Conservation (phyloP, 2,329 filamentous ascomycete species). For the Ceratocystis alfenasii region DNA sequence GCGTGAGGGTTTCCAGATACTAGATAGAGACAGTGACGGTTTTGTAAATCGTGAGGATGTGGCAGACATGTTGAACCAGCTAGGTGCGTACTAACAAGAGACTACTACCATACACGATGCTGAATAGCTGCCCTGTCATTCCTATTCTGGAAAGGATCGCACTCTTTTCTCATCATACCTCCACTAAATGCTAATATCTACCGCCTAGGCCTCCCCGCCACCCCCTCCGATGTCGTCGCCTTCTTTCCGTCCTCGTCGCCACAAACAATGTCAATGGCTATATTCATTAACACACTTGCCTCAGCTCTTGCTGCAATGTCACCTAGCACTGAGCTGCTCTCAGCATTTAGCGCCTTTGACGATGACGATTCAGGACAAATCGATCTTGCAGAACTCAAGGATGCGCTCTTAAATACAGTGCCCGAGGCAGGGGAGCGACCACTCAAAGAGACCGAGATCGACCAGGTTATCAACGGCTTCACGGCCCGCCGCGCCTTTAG, state of each 20-base stretch:
- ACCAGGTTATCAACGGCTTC: constrained; percentile 78
- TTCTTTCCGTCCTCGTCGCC: constrained; percentile 69
- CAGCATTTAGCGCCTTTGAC: constrained; percentile 90
- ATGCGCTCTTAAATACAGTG: constrained; percentile 69
- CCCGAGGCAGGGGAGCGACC: constrained; percentile 58
- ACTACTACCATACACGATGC: no score
- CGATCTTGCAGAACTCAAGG: constrained; percentile 67
- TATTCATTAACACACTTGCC: constrained; percentile 74
- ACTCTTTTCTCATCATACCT: neutral
- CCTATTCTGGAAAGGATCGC: no score
- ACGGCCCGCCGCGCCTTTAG: constrained; percentile 73
- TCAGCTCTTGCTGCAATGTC: constrained; percentile 62
- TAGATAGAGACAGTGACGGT: constrained; percentile 82
- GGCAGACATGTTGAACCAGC: constrained; percentile 71
- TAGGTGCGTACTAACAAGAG: constrained; percentile 42
- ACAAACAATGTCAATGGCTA: constrained; percentile 68
- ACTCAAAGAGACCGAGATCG: constrained; percentile 62
- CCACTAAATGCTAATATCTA: constrained; percentile 20
- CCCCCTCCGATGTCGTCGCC: constrained; percentile 54
- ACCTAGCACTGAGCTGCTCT: constrained; percentile 65
- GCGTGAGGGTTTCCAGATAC: constrained; percentile 83
- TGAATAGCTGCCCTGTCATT: no score
- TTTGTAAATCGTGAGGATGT: constrained; percentile 72
- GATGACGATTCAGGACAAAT: constrained; percentile 91
- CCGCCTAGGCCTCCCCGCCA: constrained; percentile 57